Conservation (phyloP, 768 basidiomycete species). For the Tricholoma sp. region DNA sequence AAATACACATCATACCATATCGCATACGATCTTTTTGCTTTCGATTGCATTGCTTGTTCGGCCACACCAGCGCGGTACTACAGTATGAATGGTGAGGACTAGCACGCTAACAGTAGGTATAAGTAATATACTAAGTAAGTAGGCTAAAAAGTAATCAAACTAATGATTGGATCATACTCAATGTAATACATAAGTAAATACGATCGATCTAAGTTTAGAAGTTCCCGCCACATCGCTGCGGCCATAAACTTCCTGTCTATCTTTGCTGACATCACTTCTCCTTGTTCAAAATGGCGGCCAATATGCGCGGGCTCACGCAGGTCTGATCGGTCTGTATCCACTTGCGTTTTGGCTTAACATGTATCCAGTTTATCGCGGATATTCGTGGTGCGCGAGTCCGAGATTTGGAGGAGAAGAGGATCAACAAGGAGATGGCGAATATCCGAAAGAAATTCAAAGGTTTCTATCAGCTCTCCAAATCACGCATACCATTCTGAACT, state of each 20-base stretch:
- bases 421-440: slow-evolving; percentile 99
- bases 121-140: too few relatives aligned
- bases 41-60: not conserved
- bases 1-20: too few relatives aligned
- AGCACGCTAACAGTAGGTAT: too few relatives aligned
- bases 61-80: not conserved
- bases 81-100: too few relatives aligned
- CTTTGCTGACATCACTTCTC: not conserved
- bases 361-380: slow-evolving; percentile 90
- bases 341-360: slow-evolving; percentile 9
- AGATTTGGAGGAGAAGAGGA: slow-evolving; percentile 96
- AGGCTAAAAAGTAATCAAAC: too few relatives aligned
- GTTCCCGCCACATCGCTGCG: too few relatives aligned
- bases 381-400: slow-evolving; percentile 94
- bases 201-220: too few relatives aligned
- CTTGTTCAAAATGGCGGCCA: slow-evolving; percentile 65
- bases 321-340: slow-evolving; percentile 33
- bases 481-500: slow-evolving; percentile 1
- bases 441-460: slow-evolving; percentile 99
- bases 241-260: too few relatives aligned
- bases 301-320: slow-evolving; percentile 91
- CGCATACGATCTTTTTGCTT: not conserved
- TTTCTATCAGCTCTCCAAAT: slow-evolving; percentile 17
- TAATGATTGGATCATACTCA: too few relatives aligned
- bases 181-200: too few relatives aligned